These are phyloP conservation scores for Neurospora sp. DNA, from an alignment of 495 filamentous ascomycete species.

Conservation along the genomic window DNA sequence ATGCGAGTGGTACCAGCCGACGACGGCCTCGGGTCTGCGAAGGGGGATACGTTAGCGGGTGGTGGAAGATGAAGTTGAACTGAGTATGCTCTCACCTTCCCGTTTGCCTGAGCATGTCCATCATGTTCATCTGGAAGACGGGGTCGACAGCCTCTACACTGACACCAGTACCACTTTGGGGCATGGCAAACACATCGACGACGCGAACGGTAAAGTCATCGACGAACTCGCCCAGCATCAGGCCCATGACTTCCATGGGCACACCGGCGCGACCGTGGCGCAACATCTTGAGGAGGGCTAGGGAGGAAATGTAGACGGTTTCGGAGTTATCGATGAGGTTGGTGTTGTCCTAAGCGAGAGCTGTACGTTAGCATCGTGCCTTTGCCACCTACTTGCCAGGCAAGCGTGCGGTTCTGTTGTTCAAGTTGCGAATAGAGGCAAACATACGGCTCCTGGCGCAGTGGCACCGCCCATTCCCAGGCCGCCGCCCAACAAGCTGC, in stretches of 20 bases:
- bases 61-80: background rate
- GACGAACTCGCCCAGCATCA: constrained; percentile 98
- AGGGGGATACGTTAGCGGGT: constrained; percentile 6
- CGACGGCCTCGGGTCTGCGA: constrained; percentile 81
- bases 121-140: constrained; percentile 99
- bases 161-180: constrained; percentile 96
- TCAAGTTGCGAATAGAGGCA: background rate
- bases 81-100: constrained; percentile 55
- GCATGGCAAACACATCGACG: constrained; percentile 98
- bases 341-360: constrained; percentile 55
- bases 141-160: constrained; percentile 97
- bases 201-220: constrained; percentile 98
- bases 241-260: constrained; percentile 99
- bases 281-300: constrained; percentile 96
- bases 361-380: background rate
- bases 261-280: constrained; percentile 94
- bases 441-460: constrained; percentile 68
- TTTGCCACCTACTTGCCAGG: background rate
- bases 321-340: constrained; percentile 96
- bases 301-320: constrained; percentile 97
- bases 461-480: constrained; percentile 51
- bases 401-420: background rate
- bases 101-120: constrained; percentile 98
- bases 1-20: constrained; percentile 99
- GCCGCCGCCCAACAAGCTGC: constrained; percentile 71